A percentile compares a stretch with the other conserved stretches of the same genome.
Conservation (phyloP, 352 stramenopile genomes). For the Halophytophthora polymorphica region DNA sequence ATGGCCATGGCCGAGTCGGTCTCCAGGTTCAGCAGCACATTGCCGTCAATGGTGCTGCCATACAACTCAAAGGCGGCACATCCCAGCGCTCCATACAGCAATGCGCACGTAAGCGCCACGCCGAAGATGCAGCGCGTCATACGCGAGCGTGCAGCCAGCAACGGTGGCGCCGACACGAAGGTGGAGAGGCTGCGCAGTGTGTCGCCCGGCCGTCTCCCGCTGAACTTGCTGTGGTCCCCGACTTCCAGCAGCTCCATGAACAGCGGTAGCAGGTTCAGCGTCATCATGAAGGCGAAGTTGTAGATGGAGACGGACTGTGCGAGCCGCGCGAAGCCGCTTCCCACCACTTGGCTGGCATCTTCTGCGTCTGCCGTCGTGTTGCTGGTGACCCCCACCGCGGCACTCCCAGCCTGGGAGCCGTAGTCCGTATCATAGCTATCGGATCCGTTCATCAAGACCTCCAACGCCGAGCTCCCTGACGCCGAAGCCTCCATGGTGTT, state of each 20-base stretch:
- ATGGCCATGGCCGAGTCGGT: conserved; percentile 39
- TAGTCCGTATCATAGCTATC: too few relatives aligned
- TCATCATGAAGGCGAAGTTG: conserved; percentile 81
- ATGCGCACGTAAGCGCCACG: conserved; percentile 35
- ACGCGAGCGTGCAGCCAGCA: conserved; percentile 21
- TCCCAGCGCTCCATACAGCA: conserved; percentile 53
- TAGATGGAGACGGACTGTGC: conserved; percentile 67
- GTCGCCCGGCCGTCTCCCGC: conserved; percentile 28
- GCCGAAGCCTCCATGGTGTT: conserved; percentile 15
- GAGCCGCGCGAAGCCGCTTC: conserved; percentile 29
- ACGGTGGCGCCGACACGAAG: conserved; percentile 16
- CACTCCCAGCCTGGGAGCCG: too few relatives aligned
- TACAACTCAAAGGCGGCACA: conserved; percentile 47
- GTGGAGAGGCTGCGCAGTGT: conserved; percentile 29
- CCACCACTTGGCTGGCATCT: conserved; percentile 2
- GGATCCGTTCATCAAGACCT: background rate
- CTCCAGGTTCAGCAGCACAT: conserved; percentile 53
- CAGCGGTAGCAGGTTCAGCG: conserved; percentile 72
- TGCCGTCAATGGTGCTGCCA: conserved; percentile 33
- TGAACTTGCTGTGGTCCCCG: conserved; percentile 9
- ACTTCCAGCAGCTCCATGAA: conserved; percentile 52
- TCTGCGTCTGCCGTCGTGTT: background rate
- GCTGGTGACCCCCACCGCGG: background rate
- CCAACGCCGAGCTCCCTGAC: background rate
- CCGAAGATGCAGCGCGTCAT: conserved; percentile 48